These are phyloP conservation scores for Calonectria pseudoturangicola DNA, from an alignment of 2,329 filamentous ascomycete species.

Conservation along the genomic window DNA sequence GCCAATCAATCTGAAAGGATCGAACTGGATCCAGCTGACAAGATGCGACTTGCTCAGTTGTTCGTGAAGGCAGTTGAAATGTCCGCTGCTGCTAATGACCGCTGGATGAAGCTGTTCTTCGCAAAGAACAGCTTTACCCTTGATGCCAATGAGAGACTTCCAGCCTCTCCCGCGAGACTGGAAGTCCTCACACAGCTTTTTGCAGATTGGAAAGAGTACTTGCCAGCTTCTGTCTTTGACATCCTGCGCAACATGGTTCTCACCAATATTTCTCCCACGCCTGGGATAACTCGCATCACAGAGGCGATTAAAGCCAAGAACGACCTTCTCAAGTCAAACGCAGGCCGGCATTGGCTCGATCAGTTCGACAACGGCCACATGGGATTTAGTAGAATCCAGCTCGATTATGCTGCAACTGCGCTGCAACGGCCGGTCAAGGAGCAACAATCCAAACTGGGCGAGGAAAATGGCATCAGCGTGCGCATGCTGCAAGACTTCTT, in stretches of 20 bases:
- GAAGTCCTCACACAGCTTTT: conserved; percentile 41
- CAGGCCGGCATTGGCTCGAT: conserved; percentile 57
- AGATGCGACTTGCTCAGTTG: conserved; percentile 47
- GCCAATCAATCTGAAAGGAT: neutral
- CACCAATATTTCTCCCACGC: conserved; percentile 50
- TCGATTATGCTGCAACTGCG: conserved; percentile 26
- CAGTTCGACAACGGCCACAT: conserved; percentile 43
- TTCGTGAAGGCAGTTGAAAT: conserved; percentile 51
- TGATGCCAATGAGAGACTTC: conserved; percentile 46
- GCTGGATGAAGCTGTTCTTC: conserved; percentile 59
- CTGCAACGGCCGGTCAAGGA: conserved; percentile 26
- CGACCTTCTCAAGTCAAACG: conserved; percentile 53
- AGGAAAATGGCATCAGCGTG: conserved; percentile 22
- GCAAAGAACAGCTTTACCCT: conserved; percentile 54
- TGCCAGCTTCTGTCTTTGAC: conserved; percentile 45
- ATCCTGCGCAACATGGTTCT: conserved; percentile 46
- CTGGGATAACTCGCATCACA: conserved; percentile 50
- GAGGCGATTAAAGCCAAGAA: conserved; percentile 48
- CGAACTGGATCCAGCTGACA: conserved; percentile 30
- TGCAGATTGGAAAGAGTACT: conserved; percentile 34
- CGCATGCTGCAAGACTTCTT: conserved; percentile 40
- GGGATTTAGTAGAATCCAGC: conserved; percentile 23
- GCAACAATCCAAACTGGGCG: conserved; percentile 32
- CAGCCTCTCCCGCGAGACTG: conserved; percentile 50
- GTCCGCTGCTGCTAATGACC: conserved; percentile 55